Conservation (phyloP, 192 early-diverging fungal genomes). For the Coemansia sp. region DNA sequence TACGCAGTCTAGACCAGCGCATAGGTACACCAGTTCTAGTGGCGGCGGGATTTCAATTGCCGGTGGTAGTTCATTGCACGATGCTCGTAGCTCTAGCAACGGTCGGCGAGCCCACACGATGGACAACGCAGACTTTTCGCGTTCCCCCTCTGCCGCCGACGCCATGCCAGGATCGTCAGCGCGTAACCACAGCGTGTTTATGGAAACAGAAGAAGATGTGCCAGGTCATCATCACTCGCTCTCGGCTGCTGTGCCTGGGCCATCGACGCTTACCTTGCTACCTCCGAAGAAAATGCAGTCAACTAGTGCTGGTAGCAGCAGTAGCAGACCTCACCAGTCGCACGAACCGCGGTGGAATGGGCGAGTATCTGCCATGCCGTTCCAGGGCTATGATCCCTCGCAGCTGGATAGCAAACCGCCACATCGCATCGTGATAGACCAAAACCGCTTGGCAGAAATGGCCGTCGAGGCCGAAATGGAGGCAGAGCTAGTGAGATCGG, state of each 20-base stretch:
- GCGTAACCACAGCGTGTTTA: constrained; percentile 41
- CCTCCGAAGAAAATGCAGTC: background rate
- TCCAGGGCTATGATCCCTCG: constrained; percentile 45
- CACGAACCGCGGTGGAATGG: constrained; percentile 47
- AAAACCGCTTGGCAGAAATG: constrained; percentile 36
- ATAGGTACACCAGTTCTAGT: constrained; percentile 37
- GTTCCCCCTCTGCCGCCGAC: background rate
- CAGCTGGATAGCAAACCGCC: constrained; percentile 13
- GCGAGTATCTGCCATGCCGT: constrained; percentile 47
- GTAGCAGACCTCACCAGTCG: constrained; percentile 9
- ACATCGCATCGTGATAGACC: constrained; percentile 23
- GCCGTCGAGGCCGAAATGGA: constrained; percentile 51
- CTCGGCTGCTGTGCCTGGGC: constrained; percentile 1
- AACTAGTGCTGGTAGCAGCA: constrained; percentile 1
- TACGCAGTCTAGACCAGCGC: background rate
- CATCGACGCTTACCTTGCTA: background rate
- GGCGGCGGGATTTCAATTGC: background rate
- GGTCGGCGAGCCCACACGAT: constrained; percentile 37
- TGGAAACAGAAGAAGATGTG: constrained; percentile 25
- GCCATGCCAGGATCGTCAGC: background rate
- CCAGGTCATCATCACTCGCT: constrained; percentile 1
- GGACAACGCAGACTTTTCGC: constrained; percentile 37
- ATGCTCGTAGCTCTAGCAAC: constrained; percentile 5
- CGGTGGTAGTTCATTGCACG: background rate
- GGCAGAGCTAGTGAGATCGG: constrained; percentile 49